These are phyloP conservation scores for Phascolomyces articulosus DNA, from an alignment of 371 early-diverging fungal genomes.

Conservation along the genomic window DNA sequence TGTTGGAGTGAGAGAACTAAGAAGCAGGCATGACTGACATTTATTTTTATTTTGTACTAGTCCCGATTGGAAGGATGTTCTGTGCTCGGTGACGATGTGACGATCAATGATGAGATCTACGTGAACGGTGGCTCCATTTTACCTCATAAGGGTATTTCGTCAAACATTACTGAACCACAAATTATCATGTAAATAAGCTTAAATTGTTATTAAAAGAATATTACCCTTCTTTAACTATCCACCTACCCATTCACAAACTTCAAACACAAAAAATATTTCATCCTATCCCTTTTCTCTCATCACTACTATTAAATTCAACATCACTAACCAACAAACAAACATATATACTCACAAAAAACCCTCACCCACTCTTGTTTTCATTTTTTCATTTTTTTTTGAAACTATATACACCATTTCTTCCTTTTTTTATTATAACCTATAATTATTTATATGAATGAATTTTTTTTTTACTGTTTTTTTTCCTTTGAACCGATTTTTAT, in stretches of 20 bases:
- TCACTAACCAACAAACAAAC: too few relatives aligned
- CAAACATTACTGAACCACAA: constrained; percentile 91
- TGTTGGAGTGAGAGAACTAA: background rate
- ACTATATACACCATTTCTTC: constrained; percentile 7
- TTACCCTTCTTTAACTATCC: background rate
- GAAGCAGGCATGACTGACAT: background rate
- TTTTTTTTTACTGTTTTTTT: background rate
- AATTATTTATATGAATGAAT: constrained; percentile 7
- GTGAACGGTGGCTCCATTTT: constrained; percentile 95
- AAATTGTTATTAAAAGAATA: background rate
- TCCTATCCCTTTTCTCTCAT: too few relatives aligned
- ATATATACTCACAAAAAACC: background rate
- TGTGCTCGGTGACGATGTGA: constrained; percentile 96
- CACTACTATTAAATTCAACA: too few relatives aligned
- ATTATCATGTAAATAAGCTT: constrained; percentile 88
- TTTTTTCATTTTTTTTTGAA: background rate
- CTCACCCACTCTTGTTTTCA: background rate
- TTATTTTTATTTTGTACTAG: constrained; percentile 7
- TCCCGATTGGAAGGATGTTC: constrained; percentile 92
- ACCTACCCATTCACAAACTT: background rate
- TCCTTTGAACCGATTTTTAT: too few relatives aligned
- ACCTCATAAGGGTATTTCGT: constrained; percentile 91
- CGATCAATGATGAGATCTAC: constrained; percentile 90
- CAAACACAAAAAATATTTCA: background rate
- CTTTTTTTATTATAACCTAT: background rate